These are phyloP conservation scores for Alternaria arborescens DNA, from an alignment of 2,329 filamentous ascomycete genomes.

Conservation along the genomic window DNA sequence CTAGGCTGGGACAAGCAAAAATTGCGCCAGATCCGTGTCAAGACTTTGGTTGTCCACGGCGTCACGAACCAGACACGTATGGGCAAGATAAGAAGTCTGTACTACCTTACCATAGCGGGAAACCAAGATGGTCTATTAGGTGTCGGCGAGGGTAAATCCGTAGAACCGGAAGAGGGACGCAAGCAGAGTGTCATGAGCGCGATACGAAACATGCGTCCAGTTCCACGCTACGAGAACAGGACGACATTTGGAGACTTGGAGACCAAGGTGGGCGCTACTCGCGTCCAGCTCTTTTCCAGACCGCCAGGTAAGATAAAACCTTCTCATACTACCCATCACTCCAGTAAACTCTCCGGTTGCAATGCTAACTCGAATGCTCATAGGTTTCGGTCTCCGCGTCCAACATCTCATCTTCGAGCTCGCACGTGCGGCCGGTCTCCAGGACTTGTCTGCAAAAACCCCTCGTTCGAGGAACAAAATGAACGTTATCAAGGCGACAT, in stretches of 20 bases:
- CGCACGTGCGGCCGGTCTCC: constrained; percentile 84
- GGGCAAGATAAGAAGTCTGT: constrained; percentile 84
- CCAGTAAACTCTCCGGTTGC: not conserved
- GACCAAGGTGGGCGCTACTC: constrained; percentile 84
- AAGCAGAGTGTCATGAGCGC: constrained; percentile 81
- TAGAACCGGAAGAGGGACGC: constrained; percentile 72
- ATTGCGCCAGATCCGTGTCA: constrained; percentile 67
- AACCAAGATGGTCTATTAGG: constrained; percentile 87
- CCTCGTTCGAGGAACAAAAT: constrained; percentile 91
- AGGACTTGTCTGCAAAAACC: constrained; percentile 84
- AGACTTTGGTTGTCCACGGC: constrained; percentile 74
- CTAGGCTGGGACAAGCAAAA: constrained; percentile 62
- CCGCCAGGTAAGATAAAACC: constrained; percentile 77
- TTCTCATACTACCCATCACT: not conserved
- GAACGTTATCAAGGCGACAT: constrained; percentile 95
- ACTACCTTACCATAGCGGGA: constrained; percentile 82
- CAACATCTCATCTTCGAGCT: constrained; percentile 95
- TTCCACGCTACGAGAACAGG: constrained; percentile 87
- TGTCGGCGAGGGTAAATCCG: constrained; percentile 88
- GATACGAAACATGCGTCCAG: constrained; percentile 91
- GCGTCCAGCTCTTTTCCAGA: constrained; percentile 81
- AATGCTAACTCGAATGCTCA: not conserved
- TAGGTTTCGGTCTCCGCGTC: constrained; percentile 93
- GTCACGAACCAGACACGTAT: constrained; percentile 95
- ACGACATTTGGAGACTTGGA: constrained; percentile 89